Evolutionary conservation across 2,329 filamentous ascomycete genomes (phyloP).

Genomic region (Calonectria fujianensis): DNA sequence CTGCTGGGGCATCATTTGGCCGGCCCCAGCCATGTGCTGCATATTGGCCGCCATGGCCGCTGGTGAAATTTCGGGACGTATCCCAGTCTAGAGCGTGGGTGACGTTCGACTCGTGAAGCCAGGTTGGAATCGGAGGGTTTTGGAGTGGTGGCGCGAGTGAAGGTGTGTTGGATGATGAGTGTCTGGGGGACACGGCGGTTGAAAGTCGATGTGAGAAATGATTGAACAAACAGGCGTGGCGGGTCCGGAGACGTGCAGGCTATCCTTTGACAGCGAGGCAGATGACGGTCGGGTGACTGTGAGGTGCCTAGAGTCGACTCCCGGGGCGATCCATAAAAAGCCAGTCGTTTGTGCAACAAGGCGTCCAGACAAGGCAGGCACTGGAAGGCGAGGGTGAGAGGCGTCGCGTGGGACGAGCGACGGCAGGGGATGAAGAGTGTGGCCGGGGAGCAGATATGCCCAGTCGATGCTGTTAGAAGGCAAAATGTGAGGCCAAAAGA

Average conservation of each 20-base stretch:
- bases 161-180: conserved; percentile 12
- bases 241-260: conserved; percentile 30
- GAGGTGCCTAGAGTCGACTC: conserved; percentile 57
- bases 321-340: conserved; percentile 59
- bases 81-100: conserved; percentile 45
- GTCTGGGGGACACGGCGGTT: conserved; percentile 5
- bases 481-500: conserved; percentile 38
- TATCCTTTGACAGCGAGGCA: conserved; percentile 44
- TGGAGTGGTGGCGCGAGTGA: conserved; percentile 24
- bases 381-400: conserved; percentile 38
- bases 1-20: conserved; percentile 68
- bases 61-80: conserved; percentile 45
- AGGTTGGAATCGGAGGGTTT: conserved; percentile 13
- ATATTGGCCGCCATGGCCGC: conserved; percentile 78
- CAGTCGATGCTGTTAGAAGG: conserved; percentile 35
- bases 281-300: conserved; percentile 50
- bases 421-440: conserved; percentile 25
- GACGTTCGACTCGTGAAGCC: conserved; percentile 36
- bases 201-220: conserved; percentile 28
- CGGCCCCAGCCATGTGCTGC: conserved; percentile 72
- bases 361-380: conserved; percentile 40
- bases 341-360: conserved; percentile 48
- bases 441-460: conserved; percentile 31
- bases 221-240: conserved; percentile 37
- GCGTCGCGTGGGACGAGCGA: conserved; percentile 45